Evolutionary conservation across 495 filamentous ascomycete genomes (phyloP), one percentile per base, ranked within the genome.

Genomic region (Cercophora sp.): DNA sequence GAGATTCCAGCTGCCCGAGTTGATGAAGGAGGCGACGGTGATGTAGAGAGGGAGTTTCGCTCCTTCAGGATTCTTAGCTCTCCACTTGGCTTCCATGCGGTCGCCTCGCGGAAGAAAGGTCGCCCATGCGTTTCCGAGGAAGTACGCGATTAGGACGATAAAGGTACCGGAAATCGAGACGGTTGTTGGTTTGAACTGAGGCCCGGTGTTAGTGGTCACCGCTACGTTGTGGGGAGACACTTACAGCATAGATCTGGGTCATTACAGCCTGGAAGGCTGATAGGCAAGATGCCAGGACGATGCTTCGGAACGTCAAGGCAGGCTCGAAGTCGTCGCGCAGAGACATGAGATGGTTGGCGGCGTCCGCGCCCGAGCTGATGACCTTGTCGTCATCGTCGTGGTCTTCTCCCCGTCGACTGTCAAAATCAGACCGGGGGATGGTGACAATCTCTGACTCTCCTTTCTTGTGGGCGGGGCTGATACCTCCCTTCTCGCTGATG

Each of bases 191-290:
- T 61, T 61, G 51, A 61, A 58, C 51, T 60, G 20, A 5, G 19
- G 6, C 8, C 3, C 23, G 2, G 15, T 16, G n/a, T n/a, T n/a
- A n/a, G n/a, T n/a, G n/a, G n/a, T n/a, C n/a, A n/a, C n/a, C n/a
- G n/a, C n/a, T n/a, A n/a, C n/a, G n/a, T n/a, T n/a, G n/a, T n/a
- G n/a, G 16, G 3, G 15, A 39, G 23, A 2, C 1, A 48, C 56
- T 56, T 51, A 74, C 71, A 11, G 43, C 47, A 55, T 78, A 78
- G 23, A 78, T 75, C 55, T 74, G 70, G 50, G 59, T 65, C 69
- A 79, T 79, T 15, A 74, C 69, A 16, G 74, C 71, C 44, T 74
- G 71, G 57, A 79, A 76, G 20, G 61, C 70, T 0, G 75, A 61
- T 23, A 79, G 67, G 19, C 51, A 48, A 11, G 72, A 69, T 23